Evolutionary conservation across 352 stramenopile genomes (phyloP).

Genomic region (Phytophthora crassamura): DNA sequence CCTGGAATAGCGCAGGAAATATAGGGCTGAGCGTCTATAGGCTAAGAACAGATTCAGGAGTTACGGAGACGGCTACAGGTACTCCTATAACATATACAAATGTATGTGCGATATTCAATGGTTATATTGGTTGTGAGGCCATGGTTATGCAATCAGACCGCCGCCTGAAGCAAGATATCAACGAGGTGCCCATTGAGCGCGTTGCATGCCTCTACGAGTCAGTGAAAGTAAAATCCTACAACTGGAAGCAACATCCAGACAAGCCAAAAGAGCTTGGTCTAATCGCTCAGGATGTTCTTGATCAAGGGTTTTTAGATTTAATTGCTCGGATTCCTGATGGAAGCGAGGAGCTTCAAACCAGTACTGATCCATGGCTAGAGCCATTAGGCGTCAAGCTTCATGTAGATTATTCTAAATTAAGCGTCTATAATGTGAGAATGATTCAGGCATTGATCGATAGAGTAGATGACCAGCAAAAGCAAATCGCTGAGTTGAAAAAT

Average conservation of each 20-base stretch:
- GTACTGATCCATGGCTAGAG: conserved; percentile 3
- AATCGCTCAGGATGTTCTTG: conserved; percentile 19
- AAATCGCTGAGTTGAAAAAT: no score
- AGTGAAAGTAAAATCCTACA: conserved; percentile 16
- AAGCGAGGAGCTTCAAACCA: not conserved
- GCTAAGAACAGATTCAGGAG: no score
- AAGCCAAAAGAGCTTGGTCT: conserved; percentile 15
- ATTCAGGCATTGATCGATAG: no score
- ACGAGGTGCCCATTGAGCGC: not conserved
- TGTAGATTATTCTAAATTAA: conserved; percentile 10
- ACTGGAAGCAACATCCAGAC: conserved; percentile 17
- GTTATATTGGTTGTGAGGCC: conserved; percentile 10
- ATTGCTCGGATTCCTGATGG: conserved; percentile 1
- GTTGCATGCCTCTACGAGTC: not conserved
- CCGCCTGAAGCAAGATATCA: conserved; percentile 12
- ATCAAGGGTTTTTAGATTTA: conserved; percentile 12
- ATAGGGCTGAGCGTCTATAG: no score
- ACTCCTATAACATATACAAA: conserved; percentile 7
- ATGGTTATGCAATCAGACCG: conserved; percentile 13
- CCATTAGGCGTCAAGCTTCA: conserved; percentile 2
- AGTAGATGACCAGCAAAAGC: no score
- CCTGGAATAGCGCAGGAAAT: no score
- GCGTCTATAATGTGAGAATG: conserved; percentile 14
- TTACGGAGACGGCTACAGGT: not conserved
- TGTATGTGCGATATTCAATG: conserved; percentile 10